Base-by-base conservation (phyloP, 2,329 filamentous ascomycete species). In the Fusarium coffeatum region DNA sequence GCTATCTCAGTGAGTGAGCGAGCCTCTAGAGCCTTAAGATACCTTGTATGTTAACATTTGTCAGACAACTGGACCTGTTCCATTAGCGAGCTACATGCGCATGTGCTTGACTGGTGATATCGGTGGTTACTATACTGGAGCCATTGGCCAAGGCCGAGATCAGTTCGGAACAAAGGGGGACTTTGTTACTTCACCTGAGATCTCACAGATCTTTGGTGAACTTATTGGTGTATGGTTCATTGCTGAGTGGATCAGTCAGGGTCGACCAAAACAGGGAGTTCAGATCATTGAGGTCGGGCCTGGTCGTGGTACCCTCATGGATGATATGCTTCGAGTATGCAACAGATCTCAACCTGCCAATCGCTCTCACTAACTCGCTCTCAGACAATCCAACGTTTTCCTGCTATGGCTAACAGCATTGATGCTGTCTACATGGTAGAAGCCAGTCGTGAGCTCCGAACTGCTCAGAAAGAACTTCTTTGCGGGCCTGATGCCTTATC, bases 171-270 rank as follows among this genome's bases (percentile, higher is more conserved):
- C 88, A 58, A 92, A 93, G 76, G 96, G 96, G 27, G 96, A 99
- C 80, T 99, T 99, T 77, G 91, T 98, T 54, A 99, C 96, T 0
- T 98, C 94, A 0, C 96, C 96, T 0, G 96, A 99, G 80, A 98
- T 99, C 74, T 98, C 94, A 1, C 96, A 98, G 78, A 88, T 98
- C 15, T 99, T 99, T 81, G 96, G 96, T 25, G 96, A 99, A 82
- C 86, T 99, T 28, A 85, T 98, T 59, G 96, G 93, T 7, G 88
- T 99, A 73, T 99, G 96, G 96, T 90, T 97, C 66, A 91, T 98
- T 54, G 90, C 95, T 43, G 96, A 99, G 84, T 99, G 96, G 95
- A 92, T 98, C 79, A 91, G 92, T 42, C 96, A 99, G 79, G 94
- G 94, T 18, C 87, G 86, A 64, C 92, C 88, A 58, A 88, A 83